phyloP scores from a whole-genome alignment of 495 filamentous ascomycete genomes.

The Tuber umbilicatum region DNA sequence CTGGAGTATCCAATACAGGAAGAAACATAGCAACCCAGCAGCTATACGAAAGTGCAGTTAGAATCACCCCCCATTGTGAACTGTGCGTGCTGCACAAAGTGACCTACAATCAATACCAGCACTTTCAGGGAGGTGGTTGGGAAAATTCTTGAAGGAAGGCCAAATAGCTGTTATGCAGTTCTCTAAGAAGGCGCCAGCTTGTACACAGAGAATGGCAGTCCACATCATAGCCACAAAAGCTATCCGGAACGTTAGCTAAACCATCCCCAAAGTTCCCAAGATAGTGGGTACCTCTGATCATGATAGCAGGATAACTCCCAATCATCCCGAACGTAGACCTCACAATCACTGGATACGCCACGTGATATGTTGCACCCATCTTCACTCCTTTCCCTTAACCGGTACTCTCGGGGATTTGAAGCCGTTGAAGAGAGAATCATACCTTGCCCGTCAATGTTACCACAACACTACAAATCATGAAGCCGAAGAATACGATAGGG shows the following conservation, averaged over 20 bases:
- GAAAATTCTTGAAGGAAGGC: conserved; percentile 55
- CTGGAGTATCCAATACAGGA: conserved; percentile 50
- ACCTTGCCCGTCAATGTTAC: conserved; percentile 47
- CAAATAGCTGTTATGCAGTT: conserved; percentile 54
- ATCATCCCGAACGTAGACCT: conserved; percentile 59
- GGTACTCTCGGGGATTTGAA: background rate
- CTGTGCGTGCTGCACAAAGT: background rate
- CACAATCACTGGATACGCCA: conserved; percentile 58
- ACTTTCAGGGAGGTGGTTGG: conserved; percentile 47
- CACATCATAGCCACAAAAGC: conserved; percentile 51
- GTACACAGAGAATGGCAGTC: conserved; percentile 49
- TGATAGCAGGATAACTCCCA: conserved; percentile 51
- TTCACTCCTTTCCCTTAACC: conserved; percentile 13
- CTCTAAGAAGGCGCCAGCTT: conserved; percentile 47
- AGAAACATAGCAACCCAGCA: conserved; percentile 48
- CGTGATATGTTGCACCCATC: conserved; percentile 59
- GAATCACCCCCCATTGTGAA: background rate
- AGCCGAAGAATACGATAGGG: conserved; percentile 48
- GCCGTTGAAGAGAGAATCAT: background rate
- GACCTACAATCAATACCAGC: conserved; percentile 47
- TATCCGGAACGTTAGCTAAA: conserved; percentile 37
- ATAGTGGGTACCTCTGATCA: conserved; percentile 41
- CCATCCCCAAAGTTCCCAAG: conserved; percentile 11
- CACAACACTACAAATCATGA: conserved; percentile 46
- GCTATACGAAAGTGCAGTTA: conserved; percentile 27